These are phyloP conservation scores for Scutellaria barbata DNA, from an alignment of 257 asterid genomes.

Conservation along the genomic window DNA sequence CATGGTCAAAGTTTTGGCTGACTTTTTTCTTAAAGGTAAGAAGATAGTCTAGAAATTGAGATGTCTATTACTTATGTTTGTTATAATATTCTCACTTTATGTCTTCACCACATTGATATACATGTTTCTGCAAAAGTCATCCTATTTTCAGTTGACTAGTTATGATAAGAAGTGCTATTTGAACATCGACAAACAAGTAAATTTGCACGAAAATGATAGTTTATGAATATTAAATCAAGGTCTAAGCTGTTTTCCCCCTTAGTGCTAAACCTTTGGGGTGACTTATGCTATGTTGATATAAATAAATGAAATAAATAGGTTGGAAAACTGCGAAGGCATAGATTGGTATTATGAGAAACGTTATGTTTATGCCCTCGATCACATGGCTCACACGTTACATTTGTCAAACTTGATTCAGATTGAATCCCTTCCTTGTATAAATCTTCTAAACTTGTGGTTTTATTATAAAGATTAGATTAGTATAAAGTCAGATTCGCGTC, in stretches of 20 bases:
- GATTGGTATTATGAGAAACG: too few species aligned
- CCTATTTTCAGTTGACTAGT: background rate
- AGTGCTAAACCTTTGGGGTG: too few species aligned
- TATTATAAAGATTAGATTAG: too few species aligned
- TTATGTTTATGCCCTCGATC: too few species aligned
- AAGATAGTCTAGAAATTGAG: too few species aligned
- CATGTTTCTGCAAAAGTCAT: background rate
- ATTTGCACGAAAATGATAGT: background rate
- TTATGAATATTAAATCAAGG: too few species aligned
- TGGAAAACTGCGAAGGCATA: too few species aligned
- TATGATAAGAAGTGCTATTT: conserved; percentile 6
- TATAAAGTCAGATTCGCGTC: background rate
- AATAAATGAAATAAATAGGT: too few species aligned
- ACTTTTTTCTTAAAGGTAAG: background rate
- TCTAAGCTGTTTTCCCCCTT: too few species aligned
- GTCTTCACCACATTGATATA: background rate
- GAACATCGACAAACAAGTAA: background rate
- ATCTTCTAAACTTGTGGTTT: too few species aligned
- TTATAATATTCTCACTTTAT: background rate
- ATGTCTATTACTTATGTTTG: background rate
- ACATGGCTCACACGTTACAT: too few species aligned
- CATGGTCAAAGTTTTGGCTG: conserved; percentile 5
- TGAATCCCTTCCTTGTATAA: background rate
- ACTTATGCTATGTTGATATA: too few species aligned
- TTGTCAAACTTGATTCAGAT: background rate